Base-by-base conservation (phyloP, 1,139 yeast species). In the Zygosaccharomyces pseudobailii region DNA sequence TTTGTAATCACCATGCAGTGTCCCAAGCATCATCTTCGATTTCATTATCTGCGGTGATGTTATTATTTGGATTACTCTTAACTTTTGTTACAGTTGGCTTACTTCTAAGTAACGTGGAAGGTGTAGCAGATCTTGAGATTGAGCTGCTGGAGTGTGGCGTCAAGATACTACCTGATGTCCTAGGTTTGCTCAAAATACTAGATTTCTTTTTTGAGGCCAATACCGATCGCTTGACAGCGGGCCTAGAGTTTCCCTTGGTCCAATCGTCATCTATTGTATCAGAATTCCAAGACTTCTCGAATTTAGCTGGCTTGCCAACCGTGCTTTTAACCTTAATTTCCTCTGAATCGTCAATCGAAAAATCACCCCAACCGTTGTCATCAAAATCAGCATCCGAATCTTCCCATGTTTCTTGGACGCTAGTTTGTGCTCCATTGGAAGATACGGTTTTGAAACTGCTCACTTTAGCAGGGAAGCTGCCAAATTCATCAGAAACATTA, bases 21-120 rank as follows among this genome's bases (percentile, higher is more conserved):
- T 78, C 85, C 82, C 84, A 80, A 0, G 76, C 78, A 43, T 74
- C 81, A 17, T 73, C 82, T 24, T 72, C 76, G 5, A 69, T 70
- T 9, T 69, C 75, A 13, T 63, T 67, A 4, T 67, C 73, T 13
- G 74, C 38, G 6, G 36, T 33, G 6, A 20, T 17, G 30, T 30
- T 28, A 7, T 33, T 25, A 4, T 20, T 27, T n/a, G 10, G 33
- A n/a, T 6, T n/a, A n/a, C 6, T 30, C 13, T 30, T 30, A 27
- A 13, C 20, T 25, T 36, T 30, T 4, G 5, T 19, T 5, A 38
- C 30, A 10, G 43, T 24, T 21, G 39, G 37, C 35, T 39, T 43
- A 4, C 13, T 33, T 30, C 35, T 42, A 8, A 42, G 41, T 19
- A 22, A 4, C 17, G 40, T 40, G 13, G 46, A 20, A 17, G 42